These are phyloP conservation scores for Boletales sp. DNA, from an alignment of 768 basidiomycete genomes.

Conservation along the genomic window DNA sequence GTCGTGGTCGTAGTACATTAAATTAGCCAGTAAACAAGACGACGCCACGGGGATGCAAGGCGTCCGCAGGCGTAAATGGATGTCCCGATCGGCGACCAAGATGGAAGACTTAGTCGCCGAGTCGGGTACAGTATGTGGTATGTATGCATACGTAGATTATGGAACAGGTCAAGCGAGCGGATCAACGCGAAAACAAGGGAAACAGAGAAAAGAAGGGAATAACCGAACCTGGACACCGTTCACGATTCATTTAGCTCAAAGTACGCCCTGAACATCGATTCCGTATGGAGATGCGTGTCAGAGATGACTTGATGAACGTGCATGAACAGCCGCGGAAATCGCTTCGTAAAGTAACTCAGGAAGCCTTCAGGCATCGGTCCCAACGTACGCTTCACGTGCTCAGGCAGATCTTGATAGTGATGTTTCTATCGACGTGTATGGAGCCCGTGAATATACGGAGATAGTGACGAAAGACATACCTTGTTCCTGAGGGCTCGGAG, in stretches of 20 bases:
- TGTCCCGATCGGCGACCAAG: slow-evolving; percentile 1
- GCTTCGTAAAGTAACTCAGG: slow-evolving; percentile 86
- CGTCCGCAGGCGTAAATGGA: neutral
- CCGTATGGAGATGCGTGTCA: slow-evolving; percentile 65
- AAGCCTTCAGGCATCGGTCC: slow-evolving; percentile 93
- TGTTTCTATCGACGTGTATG: slow-evolving; percentile 65
- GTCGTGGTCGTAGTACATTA: slow-evolving; percentile 11
- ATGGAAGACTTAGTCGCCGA: neutral
- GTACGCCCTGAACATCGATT: slow-evolving; percentile 89
- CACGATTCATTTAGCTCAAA: slow-evolving; percentile 65
- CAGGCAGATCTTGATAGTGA: slow-evolving; percentile 95
- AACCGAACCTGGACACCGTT: slow-evolving; percentile 1
- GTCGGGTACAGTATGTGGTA: slow-evolving; percentile 9
- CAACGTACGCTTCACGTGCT: slow-evolving; percentile 82
- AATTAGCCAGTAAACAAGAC: slow-evolving; percentile 15
- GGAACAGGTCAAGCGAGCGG: neutral
- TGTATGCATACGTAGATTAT: slow-evolving; percentile 8
- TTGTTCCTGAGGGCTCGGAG: slow-evolving; percentile 93
- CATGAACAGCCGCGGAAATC: slow-evolving; percentile 89
- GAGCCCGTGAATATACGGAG: neutral
- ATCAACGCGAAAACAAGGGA: neutral
- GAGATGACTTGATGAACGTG: slow-evolving; percentile 87
- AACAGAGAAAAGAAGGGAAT: neutral
- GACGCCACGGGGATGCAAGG: too few species aligned
- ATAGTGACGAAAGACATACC: slow-evolving; percentile 42